Evolutionary conservation across 306 rosid species (phyloP).

Genomic region (Hylodesmum podocarpum): DNA sequence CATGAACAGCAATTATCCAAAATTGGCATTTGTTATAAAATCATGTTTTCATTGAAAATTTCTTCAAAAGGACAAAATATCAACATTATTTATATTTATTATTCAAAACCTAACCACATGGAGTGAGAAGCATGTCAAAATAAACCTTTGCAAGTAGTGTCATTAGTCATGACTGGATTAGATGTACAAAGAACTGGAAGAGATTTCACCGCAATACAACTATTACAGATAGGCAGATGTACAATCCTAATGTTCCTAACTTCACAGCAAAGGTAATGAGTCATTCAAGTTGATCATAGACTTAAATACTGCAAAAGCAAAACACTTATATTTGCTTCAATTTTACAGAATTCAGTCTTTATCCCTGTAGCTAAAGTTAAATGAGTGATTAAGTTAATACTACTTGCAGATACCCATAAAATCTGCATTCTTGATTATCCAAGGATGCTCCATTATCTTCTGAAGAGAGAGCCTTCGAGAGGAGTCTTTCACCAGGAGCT

Average conservation of each 20-base stretch:
- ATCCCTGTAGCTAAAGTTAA: constrained; percentile 13
- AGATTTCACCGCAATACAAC: background rate
- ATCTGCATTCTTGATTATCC: constrained; percentile 79
- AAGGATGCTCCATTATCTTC: constrained; percentile 83
- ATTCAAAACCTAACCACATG: background rate
- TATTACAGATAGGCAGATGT: background rate
- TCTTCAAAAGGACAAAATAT: background rate
- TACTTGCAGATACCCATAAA: constrained; percentile 47
- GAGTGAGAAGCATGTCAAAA: background rate
- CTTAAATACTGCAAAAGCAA: background rate
- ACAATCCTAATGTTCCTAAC: constrained; percentile 8
- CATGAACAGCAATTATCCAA: background rate
- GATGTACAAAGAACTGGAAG: background rate
- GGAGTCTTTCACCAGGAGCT: constrained; percentile 86
- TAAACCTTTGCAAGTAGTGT: background rate
- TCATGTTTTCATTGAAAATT: background rate
- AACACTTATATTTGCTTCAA: background rate
- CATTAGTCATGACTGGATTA: background rate
- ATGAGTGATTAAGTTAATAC: constrained; percentile 9
- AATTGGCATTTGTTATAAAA: background rate
- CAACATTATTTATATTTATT: background rate
- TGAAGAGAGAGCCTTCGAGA: constrained; percentile 72
- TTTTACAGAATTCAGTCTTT: background rate
- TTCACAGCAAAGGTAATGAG: background rate
- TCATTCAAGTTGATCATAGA: background rate